These are phyloP conservation scores for Claviceps humidiphila DNA, from an alignment of 2,329 filamentous ascomycete genomes.

Conservation along the genomic window DNA sequence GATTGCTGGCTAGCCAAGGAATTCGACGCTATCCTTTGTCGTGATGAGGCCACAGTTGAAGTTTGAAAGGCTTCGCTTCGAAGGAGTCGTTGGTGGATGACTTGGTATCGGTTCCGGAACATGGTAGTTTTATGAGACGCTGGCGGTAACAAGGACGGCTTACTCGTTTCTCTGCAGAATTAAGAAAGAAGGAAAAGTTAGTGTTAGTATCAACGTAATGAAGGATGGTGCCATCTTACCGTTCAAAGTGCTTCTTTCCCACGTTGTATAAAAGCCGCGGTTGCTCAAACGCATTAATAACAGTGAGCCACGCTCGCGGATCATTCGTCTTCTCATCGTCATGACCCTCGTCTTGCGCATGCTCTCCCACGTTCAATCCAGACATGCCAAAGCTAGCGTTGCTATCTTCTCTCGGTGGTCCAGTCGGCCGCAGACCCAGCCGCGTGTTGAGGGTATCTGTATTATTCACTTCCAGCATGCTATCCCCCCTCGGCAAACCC, in stretches of 20 bases:
- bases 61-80: constrained; percentile 89
- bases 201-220: background rate
- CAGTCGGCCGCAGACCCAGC: constrained; percentile 35
- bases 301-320: constrained; percentile 69
- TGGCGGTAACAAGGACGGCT: constrained; percentile 59
- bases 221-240: constrained; percentile 26
- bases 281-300: constrained; percentile 75
- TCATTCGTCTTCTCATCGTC: constrained; percentile 46
- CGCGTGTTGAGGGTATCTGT: constrained; percentile 40
- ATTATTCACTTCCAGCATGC: constrained; percentile 45
- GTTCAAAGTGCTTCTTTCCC: constrained; percentile 81
- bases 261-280: constrained; percentile 66
- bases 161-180: constrained; percentile 39
- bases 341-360: constrained; percentile 30
- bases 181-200: background rate
- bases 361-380: constrained; percentile 36
- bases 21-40: constrained; percentile 38
- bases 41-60: constrained; percentile 55
- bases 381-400: constrained; percentile 53
- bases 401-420: constrained; percentile 43
- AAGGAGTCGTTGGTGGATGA: constrained; percentile 82
- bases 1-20: constrained; percentile 52
- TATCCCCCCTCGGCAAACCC: constrained; percentile 44
- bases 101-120: constrained; percentile 82
- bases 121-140: constrained; percentile 71